Conservation (phyloP, 2,329 filamentous ascomycete species). For the Trichoderma guizhouense region DNA sequence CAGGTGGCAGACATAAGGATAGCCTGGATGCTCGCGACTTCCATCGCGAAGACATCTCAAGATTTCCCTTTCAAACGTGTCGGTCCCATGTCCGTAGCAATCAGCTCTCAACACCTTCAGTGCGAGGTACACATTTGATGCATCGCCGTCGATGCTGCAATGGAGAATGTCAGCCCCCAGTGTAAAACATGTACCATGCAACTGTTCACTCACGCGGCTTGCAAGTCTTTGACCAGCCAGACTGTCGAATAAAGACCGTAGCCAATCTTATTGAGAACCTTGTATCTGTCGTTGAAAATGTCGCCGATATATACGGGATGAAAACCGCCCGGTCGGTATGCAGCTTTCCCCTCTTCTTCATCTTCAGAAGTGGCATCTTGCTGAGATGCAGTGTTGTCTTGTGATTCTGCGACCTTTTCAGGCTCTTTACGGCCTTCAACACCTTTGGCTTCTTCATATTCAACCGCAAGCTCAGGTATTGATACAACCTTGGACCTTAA, state of each 20-base stretch:
- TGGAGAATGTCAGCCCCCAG: background rate
- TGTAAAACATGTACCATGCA: background rate
- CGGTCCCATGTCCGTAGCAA: background rate
- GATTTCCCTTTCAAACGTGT: background rate
- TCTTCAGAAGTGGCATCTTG: background rate
- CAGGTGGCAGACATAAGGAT: background rate
- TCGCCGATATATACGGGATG: constrained; percentile 23
- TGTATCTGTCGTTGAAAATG: constrained; percentile 15
- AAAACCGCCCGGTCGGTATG: constrained; percentile 18
- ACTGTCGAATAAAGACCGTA: constrained; percentile 23
- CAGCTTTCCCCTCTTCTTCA: background rate
- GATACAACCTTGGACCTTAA: background rate
- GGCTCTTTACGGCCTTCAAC: background rate
- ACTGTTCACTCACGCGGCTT: background rate
- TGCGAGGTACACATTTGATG: background rate
- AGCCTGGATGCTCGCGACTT: background rate
- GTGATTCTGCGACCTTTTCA: accelerated
- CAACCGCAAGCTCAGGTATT: background rate
- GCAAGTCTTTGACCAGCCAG: constrained; percentile 21
- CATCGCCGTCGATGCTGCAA: background rate
- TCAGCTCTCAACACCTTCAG: background rate
- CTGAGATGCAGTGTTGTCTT: background rate
- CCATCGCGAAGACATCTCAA: background rate
- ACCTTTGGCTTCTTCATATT: background rate
- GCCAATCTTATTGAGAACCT: constrained; percentile 23